These are phyloP conservation scores for Debaryomyces castellii DNA, from an alignment of 805 yeast species.

Conservation along the genomic window DNA sequence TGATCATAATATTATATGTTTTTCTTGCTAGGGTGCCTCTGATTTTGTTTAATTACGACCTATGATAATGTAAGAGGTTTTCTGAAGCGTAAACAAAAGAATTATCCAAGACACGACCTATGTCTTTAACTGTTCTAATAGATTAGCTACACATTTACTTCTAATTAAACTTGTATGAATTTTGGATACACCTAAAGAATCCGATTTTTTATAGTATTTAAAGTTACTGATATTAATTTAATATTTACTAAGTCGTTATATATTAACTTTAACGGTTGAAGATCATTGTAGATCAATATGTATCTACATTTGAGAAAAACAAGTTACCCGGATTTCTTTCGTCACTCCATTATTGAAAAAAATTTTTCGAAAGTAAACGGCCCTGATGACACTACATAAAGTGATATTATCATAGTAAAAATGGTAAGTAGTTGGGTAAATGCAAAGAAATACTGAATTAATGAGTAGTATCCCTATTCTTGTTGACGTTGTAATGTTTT, in stretches of 20 bases:
- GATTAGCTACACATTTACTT: no score
- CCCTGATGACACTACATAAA: neutral
- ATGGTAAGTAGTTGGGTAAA: conserved; percentile 3
- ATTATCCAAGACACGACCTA: neutral
- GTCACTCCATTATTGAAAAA: conserved; percentile 3
- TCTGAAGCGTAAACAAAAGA: neutral
- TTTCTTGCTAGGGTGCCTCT: neutral
- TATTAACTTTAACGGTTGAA: neutral
- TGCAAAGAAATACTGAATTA: no score
- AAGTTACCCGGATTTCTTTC: conserved; percentile 2
- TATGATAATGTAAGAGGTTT: neutral
- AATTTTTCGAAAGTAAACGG: neutral
- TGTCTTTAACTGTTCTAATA: neutral
- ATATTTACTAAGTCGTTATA: no score
- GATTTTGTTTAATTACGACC: neutral
- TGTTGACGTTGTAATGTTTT: neutral
- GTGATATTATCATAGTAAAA: conserved; percentile 1
- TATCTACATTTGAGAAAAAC: no score
- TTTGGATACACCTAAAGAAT: no score
- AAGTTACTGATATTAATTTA: no score
- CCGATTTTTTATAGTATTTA: no score
- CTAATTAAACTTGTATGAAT: no score
- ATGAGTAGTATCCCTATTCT: no score
- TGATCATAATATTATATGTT: conserved; percentile 8
- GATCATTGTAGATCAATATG: neutral